These are phyloP conservation scores for Penicillium rolfsii DNA, from an alignment of 2,329 filamentous ascomycete species.

Conservation along the genomic window DNA sequence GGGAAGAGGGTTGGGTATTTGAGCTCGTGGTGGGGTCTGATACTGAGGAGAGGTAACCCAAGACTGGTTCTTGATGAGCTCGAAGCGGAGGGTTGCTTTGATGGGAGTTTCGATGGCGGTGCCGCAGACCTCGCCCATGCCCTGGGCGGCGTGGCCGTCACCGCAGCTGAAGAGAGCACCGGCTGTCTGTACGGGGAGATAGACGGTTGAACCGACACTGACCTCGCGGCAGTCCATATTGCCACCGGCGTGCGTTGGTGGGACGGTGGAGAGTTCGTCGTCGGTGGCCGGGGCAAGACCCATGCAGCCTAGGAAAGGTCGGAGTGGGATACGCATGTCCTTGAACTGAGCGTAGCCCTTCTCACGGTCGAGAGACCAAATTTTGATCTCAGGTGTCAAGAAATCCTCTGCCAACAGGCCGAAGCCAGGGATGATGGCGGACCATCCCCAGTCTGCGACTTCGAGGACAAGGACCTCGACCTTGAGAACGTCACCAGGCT, in stretches of 20 bases:
- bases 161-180: constrained; percentile 59
- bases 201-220: constrained; percentile 52
- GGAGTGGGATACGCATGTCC: constrained; percentile 53
- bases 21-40: constrained; percentile 40
- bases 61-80: constrained; percentile 51
- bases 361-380: constrained; percentile 52
- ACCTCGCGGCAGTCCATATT: constrained; percentile 60
- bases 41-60: constrained; percentile 56
- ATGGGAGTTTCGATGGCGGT: constrained; percentile 61
- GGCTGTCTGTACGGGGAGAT: constrained; percentile 54
- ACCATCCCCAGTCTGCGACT: constrained; percentile 57
- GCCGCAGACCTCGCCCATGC: constrained; percentile 59
- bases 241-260: constrained; percentile 57
- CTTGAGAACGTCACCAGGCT: constrained; percentile 57
- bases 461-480: constrained; percentile 55
- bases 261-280: constrained; percentile 55
- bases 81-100: constrained; percentile 54
- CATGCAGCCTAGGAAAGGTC: constrained; percentile 58
- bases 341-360: constrained; percentile 52
- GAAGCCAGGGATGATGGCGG: constrained; percentile 55
- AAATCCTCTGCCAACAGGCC: constrained; percentile 57
- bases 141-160: constrained; percentile 59
- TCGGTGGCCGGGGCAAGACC: constrained; percentile 54
- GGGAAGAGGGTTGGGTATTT: constrained; percentile 29
- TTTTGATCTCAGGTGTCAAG: constrained; percentile 49